A percentile compares a stretch with the other conserved stretches of the same genome.
Conservation (phyloP, 108 stramenopile species). For the Cylindrotheca closterium region DNA sequence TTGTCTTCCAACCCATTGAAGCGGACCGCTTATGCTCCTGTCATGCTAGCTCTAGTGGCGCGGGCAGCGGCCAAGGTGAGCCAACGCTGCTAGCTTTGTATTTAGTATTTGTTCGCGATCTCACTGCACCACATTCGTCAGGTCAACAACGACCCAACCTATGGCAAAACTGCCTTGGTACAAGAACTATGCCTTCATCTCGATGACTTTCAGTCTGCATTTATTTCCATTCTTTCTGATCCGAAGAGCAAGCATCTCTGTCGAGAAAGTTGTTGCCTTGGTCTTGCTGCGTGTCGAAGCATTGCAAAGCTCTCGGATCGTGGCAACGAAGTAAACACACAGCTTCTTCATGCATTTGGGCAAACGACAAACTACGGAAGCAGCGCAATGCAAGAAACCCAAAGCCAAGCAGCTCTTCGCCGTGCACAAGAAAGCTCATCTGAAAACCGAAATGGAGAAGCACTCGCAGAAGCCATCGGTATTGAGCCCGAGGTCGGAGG, state of each 20-base stretch:
- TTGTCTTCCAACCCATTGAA: conserved; percentile 57
- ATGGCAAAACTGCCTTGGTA: conserved; percentile 29
- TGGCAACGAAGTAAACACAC: conserved; percentile 42
- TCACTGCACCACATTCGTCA: not conserved
- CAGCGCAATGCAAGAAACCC: conserved; percentile 77
- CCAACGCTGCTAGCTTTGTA: not conserved
- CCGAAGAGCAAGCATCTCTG: conserved; percentile 80
- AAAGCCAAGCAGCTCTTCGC: conserved; percentile 51
- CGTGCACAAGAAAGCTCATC: conserved; percentile 21
- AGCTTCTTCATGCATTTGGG: conserved; percentile 75
- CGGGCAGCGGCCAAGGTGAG: conserved; percentile 51
- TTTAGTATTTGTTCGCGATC: not conserved
- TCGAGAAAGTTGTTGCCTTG: conserved; percentile 78
- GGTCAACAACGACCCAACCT: conserved; percentile 6
- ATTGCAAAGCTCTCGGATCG: conserved; percentile 26
- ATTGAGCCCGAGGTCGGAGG: conserved; percentile 65
- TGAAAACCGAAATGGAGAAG: conserved; percentile 17
- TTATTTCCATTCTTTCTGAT: conserved; percentile 69
- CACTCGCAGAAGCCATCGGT: conserved; percentile 17
- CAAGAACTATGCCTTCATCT: conserved; percentile 40
- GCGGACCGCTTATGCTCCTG: conserved; percentile 59
- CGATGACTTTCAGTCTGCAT: conserved; percentile 57
- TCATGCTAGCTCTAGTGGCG: conserved; percentile 65
- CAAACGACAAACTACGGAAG: conserved; percentile 78
- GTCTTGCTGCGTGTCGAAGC: conserved; percentile 76